Conservation (phyloP, 2,329 filamentous ascomycete genomes). For the Claviceps pusilla region DNA sequence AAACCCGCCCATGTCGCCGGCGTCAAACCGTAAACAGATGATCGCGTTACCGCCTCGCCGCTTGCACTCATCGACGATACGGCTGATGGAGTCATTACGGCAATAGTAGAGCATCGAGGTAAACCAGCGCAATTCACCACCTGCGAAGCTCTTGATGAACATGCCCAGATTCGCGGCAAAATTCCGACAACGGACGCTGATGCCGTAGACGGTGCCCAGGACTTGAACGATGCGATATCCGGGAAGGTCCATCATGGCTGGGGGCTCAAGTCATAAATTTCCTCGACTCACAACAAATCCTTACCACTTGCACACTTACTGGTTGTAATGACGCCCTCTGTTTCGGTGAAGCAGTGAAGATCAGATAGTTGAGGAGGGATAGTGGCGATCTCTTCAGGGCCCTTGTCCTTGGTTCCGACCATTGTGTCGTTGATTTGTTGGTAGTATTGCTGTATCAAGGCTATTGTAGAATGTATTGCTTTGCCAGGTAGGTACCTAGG, state of each 20-base stretch:
- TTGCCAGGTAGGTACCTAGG: too few relatives aligned
- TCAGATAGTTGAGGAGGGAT: conserved; percentile 29
- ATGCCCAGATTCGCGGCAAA: conserved; percentile 40
- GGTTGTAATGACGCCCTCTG: conserved; percentile 43
- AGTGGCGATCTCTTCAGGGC: conserved; percentile 17
- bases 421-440: conserved; percentile 8
- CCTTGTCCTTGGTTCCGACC: conserved; percentile 12
- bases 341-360: conserved; percentile 45
- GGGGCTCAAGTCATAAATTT: background rate
- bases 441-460: background rate
- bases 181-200: conserved; percentile 43
- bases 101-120: conserved; percentile 44
- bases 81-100: conserved; percentile 41
- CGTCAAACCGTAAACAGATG: conserved; percentile 43
- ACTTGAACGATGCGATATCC: conserved; percentile 43
- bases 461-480: background rate
- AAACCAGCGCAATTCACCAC: conserved; percentile 45
- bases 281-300: background rate
- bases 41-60: conserved; percentile 43
- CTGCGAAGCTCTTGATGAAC: conserved; percentile 39
- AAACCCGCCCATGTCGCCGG: conserved; percentile 37
- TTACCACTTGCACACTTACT: conserved; percentile 18
- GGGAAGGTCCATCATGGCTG: conserved; percentile 46
- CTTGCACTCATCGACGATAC: conserved; percentile 42
- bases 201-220: conserved; percentile 42